Base-by-base conservation (phyloP, 192 early-diverging fungal genomes). In the Gaertneriomyces sp. region DNA sequence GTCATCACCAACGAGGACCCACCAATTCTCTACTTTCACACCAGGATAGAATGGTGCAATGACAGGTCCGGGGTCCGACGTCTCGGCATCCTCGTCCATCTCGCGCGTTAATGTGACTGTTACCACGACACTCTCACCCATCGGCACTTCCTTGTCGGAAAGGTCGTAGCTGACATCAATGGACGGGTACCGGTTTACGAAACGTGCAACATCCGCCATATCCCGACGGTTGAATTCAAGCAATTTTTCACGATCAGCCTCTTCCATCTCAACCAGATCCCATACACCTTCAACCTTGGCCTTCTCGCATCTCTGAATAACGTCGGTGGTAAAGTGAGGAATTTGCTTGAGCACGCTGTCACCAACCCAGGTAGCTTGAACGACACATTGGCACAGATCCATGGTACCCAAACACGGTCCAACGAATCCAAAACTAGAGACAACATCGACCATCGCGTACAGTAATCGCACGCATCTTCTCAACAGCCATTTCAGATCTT, bases 381-480 rank as follows among this genome's bases (percentile, higher is more conserved):
- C 94, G 41, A 75, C 77, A 95, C 98, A 98, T 77, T 99, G 97
- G 40, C 90, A 86, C 73, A 99, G 69, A 71, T 99, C 97, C 97
- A 99, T 99, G 11, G 93, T 79, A 0, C 90, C 84, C 61, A 98
- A 69, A 8, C 94, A 93, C 3, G 93, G 92, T 6, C 82, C 80
- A 63, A 98, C 77, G 93, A 92, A 97, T 16, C 91, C 93, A 66
- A 91, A 88, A 41, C 89, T 90, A 53, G 92, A 91, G 54, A 96
- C 88, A 25, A 97, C 94, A 74, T 99, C 94, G 9, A 97, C 94
- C 63, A 88, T 81, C 0, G 96, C 94, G 68, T 99, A 95, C 51
- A 98, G 63, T 53, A 99, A 77, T 10, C 89, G 91, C 68, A 96
- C 75, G 19, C 93, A 85, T 11, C 81, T 77, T 9, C 54, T 57